These are phyloP conservation scores for Cynara cardunculus DNA, from an alignment of 129 eudicot species.

Conservation along the genomic window DNA sequence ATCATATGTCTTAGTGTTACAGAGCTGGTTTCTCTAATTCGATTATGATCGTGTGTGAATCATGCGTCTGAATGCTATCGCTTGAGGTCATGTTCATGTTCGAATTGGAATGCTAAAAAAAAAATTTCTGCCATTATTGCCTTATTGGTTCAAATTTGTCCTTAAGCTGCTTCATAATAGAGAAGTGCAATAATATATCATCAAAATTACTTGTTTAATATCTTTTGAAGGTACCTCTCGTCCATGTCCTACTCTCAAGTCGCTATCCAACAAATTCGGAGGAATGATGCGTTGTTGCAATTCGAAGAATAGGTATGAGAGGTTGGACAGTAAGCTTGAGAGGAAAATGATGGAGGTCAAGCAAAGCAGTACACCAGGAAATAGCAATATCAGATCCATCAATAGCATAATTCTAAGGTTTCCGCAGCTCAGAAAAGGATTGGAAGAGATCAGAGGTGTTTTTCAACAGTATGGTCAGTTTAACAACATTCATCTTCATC, in stretches of 20 bases:
- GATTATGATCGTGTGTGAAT: neutral
- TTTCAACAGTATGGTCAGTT: conserved; percentile 68
- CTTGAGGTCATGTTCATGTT: neutral
- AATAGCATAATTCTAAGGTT: conserved; percentile 61
- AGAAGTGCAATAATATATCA: neutral
- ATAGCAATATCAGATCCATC: conserved; percentile 45
- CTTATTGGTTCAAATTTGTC: neutral
- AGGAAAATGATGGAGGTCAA: conserved; percentile 54
- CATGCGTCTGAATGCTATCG: neutral
- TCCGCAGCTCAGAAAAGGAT: conserved; percentile 54
- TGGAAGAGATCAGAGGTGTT: conserved; percentile 49
- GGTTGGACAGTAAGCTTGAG: conserved; percentile 50
- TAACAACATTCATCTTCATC: neutral
- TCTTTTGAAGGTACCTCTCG: conserved; percentile 30
- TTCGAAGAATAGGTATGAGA: conserved; percentile 43
- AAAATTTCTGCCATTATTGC: neutral
- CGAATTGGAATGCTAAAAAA: neutral
- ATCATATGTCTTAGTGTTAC: neutral
- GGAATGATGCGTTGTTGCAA: conserved; percentile 39
- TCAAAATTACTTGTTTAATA: neutral
- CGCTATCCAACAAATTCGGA: conserved; percentile 37
- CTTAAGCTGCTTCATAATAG: neutral
- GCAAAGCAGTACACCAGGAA: conserved; percentile 27
- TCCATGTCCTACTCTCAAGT: conserved; percentile 32
- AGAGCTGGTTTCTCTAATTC: neutral